Evolutionary conservation across 2,329 filamentous ascomycete genomes (phyloP), one percentile per base, ranked within the genome.

Genomic region (Talaromyces piceae): DNA sequence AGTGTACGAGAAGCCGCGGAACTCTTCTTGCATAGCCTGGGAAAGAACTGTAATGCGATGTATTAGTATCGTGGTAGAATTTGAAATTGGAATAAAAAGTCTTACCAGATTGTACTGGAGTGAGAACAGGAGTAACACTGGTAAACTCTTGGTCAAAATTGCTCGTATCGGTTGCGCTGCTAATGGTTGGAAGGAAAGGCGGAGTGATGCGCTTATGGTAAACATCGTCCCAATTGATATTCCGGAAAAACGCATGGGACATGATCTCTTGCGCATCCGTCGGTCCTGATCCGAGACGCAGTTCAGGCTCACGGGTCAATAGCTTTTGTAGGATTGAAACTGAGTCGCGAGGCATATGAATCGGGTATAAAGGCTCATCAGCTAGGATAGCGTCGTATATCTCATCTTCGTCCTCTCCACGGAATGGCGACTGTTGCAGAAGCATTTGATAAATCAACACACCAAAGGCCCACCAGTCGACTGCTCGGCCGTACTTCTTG

Each of bases 391-490:
- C 91, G 63, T 98, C 93, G 75, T 98, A 98, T 57, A 98, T 98
- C 72, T 98, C 93, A 67, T 98, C 93, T 66, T 98, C 94, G 61
- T 98, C 93, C 69, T 98, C 94, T 63, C 93, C 93, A 62, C 93
- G 86, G 86, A 98, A 98, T 0, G 93, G 93, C 26, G 91, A 97
- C 69, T 98, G 94, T 67, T 98, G 94, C 45, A 98, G 82, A 52
- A 98, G 86, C 94, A 98, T 98, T 71, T 98, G 93, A 75, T 98
- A 98, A 63, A 98, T 98, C 61, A 98, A 75, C 27, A 98, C 93
- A 68, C 93, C 93, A 71, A 98, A 98, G 5, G 94, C 94, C 93
- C 93, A 98, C 93, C 93, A 98, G 70, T 98, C 93, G 41, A 98
- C 93, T 13, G 93, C 89, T 53, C 93, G 86, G 43, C 91, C 91